Conservation (phyloP, 352 stramenopile genomes). For the Globisporangium megalacanthum region DNA sequence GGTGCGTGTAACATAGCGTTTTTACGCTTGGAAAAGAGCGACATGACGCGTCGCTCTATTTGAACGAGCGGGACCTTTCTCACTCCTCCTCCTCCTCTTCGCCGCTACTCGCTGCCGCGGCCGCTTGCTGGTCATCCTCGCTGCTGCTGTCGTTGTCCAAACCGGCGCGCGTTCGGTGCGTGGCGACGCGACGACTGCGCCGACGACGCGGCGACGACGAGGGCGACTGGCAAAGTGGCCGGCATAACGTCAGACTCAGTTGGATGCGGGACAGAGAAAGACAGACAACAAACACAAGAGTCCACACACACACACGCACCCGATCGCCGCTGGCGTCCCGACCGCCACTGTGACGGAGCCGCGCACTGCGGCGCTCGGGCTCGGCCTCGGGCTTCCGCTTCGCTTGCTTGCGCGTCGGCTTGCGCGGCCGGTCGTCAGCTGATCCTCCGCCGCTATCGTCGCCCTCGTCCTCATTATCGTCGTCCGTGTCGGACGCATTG, state of each 20-base stretch:
- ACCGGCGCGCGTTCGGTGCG: background rate
- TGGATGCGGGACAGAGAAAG: too few relatives aligned
- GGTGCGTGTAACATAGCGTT: too few relatives aligned
- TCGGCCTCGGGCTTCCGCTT: slow-evolving; percentile 1
- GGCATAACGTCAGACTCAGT: too few relatives aligned
- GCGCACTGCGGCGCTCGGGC: slow-evolving; percentile 11
- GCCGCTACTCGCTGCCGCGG: background rate
- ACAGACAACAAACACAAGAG: too few relatives aligned
- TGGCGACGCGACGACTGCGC: slow-evolving; percentile 14
- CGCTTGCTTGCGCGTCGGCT: slow-evolving; percentile 2
- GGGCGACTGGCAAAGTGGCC: background rate
- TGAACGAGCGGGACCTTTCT: background rate
- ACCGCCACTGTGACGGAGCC: slow-evolving; percentile 2
- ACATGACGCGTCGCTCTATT: background rate
- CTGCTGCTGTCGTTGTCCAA: background rate
- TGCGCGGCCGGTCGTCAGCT: background rate
- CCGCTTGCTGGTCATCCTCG: background rate
- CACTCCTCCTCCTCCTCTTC: slow-evolving; percentile 10
- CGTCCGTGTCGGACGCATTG: slow-evolving; percentile 1
- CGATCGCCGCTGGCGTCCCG: background rate
- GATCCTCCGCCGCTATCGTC: slow-evolving; percentile 14
- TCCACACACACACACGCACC: background rate
- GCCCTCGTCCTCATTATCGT: slow-evolving; percentile 16
- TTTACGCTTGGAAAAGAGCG: background rate
- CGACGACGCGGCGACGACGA: background rate